Evolutionary conservation across 2,329 filamentous ascomycete genomes (phyloP).

Genomic region (Pleomassaria siparia): DNA sequence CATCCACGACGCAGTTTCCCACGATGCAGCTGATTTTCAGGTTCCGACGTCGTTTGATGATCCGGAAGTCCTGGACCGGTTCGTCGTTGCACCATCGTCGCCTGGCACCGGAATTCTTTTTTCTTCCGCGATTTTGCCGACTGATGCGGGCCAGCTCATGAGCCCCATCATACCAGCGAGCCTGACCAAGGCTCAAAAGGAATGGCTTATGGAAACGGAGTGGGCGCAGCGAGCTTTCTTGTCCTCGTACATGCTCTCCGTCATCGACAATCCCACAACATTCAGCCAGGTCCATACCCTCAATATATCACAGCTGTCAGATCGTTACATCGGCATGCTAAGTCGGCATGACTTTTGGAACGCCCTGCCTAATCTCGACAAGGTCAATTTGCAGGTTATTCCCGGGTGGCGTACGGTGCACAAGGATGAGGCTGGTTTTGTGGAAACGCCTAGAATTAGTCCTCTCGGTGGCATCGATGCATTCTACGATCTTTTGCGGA

Average conservation of each 20-base stretch:
- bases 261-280: conserved; percentile 60
- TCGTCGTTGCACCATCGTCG: conserved; percentile 16
- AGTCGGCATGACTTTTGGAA: conserved; percentile 64
- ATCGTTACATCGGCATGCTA: conserved; percentile 59
- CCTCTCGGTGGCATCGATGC: conserved; percentile 55
- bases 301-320: conserved; percentile 66
- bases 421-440: conserved; percentile 54
- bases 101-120: conserved; percentile 34
- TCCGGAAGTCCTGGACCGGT: conserved; percentile 21
- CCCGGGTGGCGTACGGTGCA: conserved; percentile 66
- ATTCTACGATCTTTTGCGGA: conserved; percentile 57
- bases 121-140: conserved; percentile 30
- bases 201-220: conserved; percentile 68
- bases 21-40: conserved; percentile 19
- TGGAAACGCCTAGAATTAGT: conserved; percentile 52
- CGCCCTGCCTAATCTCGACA: conserved; percentile 55
- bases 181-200: conserved; percentile 65
- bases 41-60: conserved; percentile 25
- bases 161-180: conserved; percentile 54
- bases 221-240: conserved; percentile 71
- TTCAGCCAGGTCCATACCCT: conserved; percentile 61
- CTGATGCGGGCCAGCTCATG: conserved; percentile 24
- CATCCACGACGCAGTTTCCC: conserved; percentile 28
- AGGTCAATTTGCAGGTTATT: conserved; percentile 62
- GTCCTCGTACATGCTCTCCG: conserved; percentile 65